phyloP scores from a whole-genome alignment of 495 filamentous ascomycete species.

The Tetracladium marchalianum region DNA sequence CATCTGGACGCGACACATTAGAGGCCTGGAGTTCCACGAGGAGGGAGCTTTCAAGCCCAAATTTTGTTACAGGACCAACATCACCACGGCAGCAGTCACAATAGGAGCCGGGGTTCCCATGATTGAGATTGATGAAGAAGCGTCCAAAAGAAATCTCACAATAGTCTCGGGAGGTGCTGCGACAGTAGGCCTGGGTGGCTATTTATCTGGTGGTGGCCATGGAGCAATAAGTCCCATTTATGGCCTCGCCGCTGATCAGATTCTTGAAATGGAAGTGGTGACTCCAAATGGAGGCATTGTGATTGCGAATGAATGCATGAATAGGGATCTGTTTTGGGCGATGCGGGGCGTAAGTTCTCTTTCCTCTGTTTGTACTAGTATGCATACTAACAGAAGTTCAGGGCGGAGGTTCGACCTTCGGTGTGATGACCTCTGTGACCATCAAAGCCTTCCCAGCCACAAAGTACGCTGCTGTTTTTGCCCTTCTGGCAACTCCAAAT shows the following conservation, averaged over 20 bases:
- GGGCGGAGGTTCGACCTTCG: constrained; percentile 57
- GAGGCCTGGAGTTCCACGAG: constrained; percentile 24
- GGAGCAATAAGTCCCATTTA: constrained; percentile 39
- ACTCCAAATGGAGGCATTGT: constrained; percentile 43
- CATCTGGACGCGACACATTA: constrained; percentile 41
- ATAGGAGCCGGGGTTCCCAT: constrained; percentile 29
- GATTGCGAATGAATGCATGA: constrained; percentile 42
- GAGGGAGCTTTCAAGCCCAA: constrained; percentile 24
- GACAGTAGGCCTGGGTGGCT: constrained; percentile 37
- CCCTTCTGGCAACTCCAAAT: constrained; percentile 15
- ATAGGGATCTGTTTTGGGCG: constrained; percentile 59
- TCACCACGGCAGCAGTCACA: constrained; percentile 27
- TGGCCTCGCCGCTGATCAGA: constrained; percentile 53
- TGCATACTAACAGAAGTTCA: constrained; percentile 11
- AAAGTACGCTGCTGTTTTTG: constrained; percentile 14
- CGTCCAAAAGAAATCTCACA: constrained; percentile 8
- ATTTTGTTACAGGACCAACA: constrained; percentile 23
- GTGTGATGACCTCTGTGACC: constrained; percentile 49
- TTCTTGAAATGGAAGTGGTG: constrained; percentile 53
- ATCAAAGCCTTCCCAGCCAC: constrained; percentile 24
- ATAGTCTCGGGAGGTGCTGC: constrained; percentile 14
- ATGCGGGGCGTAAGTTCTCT: constrained; percentile 40
- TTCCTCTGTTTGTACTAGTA: not conserved
- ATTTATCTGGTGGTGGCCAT: constrained; percentile 53
- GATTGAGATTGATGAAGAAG: constrained; percentile 16